Conservation (phyloP, 306 rosid genomes). For the Citrullus mucosospermus region DNA sequence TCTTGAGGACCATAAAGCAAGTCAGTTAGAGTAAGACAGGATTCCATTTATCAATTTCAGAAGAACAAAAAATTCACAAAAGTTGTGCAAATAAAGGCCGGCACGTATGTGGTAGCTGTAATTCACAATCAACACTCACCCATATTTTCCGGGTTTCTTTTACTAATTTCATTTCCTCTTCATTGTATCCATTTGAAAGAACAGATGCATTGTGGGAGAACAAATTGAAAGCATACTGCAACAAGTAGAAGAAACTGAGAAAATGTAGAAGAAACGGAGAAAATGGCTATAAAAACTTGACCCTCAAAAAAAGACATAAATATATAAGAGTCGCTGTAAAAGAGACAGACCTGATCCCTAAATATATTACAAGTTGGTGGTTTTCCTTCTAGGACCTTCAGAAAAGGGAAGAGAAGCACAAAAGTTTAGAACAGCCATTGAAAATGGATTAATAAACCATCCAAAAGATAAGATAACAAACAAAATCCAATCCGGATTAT, state of each 20-base stretch:
- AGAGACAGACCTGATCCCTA: constrained; percentile 53
- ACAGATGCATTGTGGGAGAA: constrained; percentile 86
- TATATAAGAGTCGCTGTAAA: background rate
- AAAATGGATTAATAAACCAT: background rate
- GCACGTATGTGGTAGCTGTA: background rate
- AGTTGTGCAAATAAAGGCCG: background rate
- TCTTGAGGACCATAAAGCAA: constrained; percentile 30
- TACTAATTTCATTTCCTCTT: constrained; percentile 97
- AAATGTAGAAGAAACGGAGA: background rate
- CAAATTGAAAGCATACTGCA: constrained; percentile 93
- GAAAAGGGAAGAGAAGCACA: constrained; percentile 6
- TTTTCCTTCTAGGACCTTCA: constrained; percentile 73
- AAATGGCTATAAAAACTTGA: background rate
- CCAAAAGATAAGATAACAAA: background rate
- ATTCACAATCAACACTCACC: constrained; percentile 32
- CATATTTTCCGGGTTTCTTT: constrained; percentile 93
- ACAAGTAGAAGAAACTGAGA: background rate
- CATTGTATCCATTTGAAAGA: constrained; percentile 84
- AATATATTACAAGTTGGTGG: constrained; percentile 74
- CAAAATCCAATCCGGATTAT: background rate
- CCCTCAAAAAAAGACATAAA: background rate
- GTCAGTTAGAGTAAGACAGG: background rate
- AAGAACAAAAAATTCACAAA: background rate
- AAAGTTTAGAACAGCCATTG: background rate
- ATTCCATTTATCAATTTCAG: background rate